These are phyloP conservation scores for Globisporangium viniferum DNA, from an alignment of 352 stramenopile species.

Conservation along the genomic window DNA sequence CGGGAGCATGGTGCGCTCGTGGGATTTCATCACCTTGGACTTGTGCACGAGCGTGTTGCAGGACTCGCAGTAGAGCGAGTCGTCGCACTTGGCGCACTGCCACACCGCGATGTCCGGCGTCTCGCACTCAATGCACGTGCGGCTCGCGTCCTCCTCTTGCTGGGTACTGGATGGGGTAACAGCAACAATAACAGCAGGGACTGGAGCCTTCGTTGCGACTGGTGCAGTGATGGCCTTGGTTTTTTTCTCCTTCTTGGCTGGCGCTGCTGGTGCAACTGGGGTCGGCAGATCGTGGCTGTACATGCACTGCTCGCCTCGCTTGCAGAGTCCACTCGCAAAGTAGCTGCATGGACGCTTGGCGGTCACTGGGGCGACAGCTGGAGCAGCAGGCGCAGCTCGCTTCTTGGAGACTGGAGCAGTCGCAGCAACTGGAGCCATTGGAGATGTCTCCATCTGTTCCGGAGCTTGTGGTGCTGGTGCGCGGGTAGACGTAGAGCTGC, in stretches of 20 bases:
- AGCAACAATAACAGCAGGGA: not conserved
- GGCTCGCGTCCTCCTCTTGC: conserved; percentile 18
- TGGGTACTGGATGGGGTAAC: not conserved
- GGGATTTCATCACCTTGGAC: conserved; percentile 61
- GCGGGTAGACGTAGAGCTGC: conserved; percentile 13
- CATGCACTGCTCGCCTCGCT: conserved; percentile 45
- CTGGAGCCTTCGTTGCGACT: conserved; percentile 11
- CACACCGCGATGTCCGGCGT: conserved; percentile 36
- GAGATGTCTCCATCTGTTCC: not conserved
- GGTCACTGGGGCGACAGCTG: not conserved
- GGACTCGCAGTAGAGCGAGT: conserved; percentile 58
- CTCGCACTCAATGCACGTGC: conserved; percentile 70
- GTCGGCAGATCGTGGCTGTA: conserved; percentile 34
- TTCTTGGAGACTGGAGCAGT: conserved; percentile 11
- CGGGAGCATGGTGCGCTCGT: conserved; percentile 42
- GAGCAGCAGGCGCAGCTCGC: conserved; percentile 4
- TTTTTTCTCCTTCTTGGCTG: conserved; percentile 9
- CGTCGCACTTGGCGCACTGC: conserved; percentile 56
- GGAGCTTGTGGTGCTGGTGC: conserved; percentile 7
- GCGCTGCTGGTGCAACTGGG: not conserved
- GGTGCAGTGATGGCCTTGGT: conserved; percentile 1
- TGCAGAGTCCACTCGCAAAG: conserved; percentile 48
- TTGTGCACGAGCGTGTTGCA: conserved; percentile 57
- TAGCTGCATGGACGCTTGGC: conserved; percentile 39
- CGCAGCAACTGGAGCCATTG: not conserved